Conservation (phyloP, 1,139 yeast species). For the Hemisphaericaspora lyxosophila region DNA sequence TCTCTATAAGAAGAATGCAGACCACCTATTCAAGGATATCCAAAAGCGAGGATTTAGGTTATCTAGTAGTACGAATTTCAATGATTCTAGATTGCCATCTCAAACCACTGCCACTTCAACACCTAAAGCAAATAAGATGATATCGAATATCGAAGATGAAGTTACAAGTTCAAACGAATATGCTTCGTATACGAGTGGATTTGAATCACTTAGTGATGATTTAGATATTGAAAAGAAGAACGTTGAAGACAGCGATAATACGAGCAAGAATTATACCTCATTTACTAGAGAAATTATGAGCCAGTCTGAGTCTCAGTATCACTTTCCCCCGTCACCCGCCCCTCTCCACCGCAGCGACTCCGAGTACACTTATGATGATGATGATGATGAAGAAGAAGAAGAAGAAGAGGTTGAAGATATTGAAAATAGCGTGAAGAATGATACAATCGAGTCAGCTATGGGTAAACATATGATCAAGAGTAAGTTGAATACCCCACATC, state of each 20-base stretch:
- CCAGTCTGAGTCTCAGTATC: neutral
- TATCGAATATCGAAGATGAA: conserved; percentile 12
- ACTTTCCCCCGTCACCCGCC: neutral
- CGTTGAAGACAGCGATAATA: conserved; percentile 7
- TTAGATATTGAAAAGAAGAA: conserved; percentile 12
- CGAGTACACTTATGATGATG: conserved; percentile 30
- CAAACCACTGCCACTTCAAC: conserved; percentile 38
- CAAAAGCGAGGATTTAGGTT: conserved; percentile 32
- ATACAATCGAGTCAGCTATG: neutral
- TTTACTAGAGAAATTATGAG: conserved; percentile 12
- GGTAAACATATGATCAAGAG: neutral
- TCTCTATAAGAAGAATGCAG: conserved; percentile 40
- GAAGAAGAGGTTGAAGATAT: neutral
- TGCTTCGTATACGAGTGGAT: conserved; percentile 39
- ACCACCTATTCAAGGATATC: conserved; percentile 39
- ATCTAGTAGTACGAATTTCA: conserved; percentile 10
- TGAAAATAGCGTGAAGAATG: neutral
- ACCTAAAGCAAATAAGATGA: conserved; percentile 28
- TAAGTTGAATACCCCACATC: conserved; percentile 4
- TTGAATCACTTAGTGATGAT: conserved; percentile 15
- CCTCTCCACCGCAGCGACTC: too few relatives aligned
- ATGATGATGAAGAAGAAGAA: conserved; percentile 2
- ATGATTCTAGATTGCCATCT: conserved; percentile 3
- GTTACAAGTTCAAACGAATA: conserved; percentile 19
- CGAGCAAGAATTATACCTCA: conserved; percentile 29